Percentiles rank a stretch among this genome's conserved stretches.
These are phyloP conservation scores for Trichoderma virens DNA, from an alignment of 495 filamentous ascomycete species.

Conservation along the genomic window DNA sequence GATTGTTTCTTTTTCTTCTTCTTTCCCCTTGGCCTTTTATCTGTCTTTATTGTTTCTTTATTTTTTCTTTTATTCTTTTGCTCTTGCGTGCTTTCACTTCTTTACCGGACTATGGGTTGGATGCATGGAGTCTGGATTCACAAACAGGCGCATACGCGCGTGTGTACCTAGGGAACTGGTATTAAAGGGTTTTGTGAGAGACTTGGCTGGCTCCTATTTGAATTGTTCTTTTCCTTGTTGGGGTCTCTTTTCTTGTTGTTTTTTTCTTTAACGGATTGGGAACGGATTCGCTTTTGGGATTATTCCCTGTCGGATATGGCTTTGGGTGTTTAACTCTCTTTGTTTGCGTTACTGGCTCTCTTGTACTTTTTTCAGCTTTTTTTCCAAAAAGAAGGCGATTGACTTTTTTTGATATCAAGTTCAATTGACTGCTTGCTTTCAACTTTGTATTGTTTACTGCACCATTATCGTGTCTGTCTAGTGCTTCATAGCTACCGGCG, in stretches of 20 bases:
- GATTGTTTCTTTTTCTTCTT: neutral
- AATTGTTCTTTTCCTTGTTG: neutral
- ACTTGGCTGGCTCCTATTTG: neutral
- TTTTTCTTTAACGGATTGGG: neutral
- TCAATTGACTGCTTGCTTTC: too few species aligned
- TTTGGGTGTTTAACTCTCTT: neutral
- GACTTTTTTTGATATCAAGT: too few species aligned
- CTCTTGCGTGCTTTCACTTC: neutral
- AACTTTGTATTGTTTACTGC: too few species aligned
- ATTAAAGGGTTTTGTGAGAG: slow-evolving; percentile 7
- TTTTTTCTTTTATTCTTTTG: neutral
- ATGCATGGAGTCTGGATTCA: slow-evolving; percentile 3
- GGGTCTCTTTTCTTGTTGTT: neutral
- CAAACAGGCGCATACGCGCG: neutral
- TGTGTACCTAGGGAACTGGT: neutral
- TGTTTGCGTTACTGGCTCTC: neutral
- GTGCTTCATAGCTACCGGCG: too few species aligned
- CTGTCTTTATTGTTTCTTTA: neutral
- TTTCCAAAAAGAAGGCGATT: too few species aligned
- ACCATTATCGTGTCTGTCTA: too few species aligned
- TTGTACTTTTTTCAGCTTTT: neutral
- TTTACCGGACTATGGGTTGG: slow-evolving; percentile 3
- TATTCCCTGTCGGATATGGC: neutral
- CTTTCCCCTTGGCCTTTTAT: too few species aligned
- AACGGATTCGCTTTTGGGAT: neutral